These are phyloP conservation scores for Amylocystis lapponica DNA, from an alignment of 768 basidiomycete species.

Conservation along the genomic window DNA sequence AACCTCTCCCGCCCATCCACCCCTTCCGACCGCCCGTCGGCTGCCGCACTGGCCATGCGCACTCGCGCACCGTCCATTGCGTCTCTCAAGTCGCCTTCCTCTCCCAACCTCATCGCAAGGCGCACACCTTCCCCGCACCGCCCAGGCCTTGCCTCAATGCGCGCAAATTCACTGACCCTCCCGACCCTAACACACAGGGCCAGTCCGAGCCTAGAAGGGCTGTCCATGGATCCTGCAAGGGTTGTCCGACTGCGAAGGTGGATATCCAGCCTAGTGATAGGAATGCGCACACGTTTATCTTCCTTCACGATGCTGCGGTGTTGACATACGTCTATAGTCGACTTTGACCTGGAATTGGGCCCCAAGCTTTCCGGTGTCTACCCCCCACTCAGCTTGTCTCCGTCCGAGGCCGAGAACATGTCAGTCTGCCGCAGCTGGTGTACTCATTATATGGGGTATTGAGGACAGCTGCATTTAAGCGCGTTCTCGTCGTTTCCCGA, in stretches of 20 bases:
- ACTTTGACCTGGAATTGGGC: conserved; percentile 87
- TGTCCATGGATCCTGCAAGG: conserved; percentile 44
- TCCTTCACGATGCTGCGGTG: neutral
- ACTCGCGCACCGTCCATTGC: neutral
- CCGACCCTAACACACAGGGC: conserved; percentile 16
- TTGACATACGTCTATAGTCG: conserved; percentile 40
- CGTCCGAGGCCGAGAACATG: conserved; percentile 79
- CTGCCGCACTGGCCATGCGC: too few relatives aligned
- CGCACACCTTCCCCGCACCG: neutral
- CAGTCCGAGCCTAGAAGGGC: conserved; percentile 27
- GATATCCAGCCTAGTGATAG: conserved; percentile 63
- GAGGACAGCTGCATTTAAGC: conserved; percentile 32
- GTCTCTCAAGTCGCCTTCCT: conserved; percentile 29
- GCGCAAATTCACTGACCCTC: conserved; percentile 38
- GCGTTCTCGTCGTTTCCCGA: conserved; percentile 94
- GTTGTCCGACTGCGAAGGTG: conserved; percentile 52
- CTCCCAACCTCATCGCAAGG: conserved; percentile 21
- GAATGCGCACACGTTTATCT: conserved; percentile 29
- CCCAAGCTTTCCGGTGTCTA: conserved; percentile 70
- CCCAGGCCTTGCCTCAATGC: conserved; percentile 9
- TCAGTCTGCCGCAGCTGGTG: conserved; percentile 36
- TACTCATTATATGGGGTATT: neutral
- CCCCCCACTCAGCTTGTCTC: conserved; percentile 58
- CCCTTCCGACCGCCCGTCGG: conserved; percentile 3
- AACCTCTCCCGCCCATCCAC: conserved; percentile 13